phyloP scores from a whole-genome alignment of 805 yeast genomes.

The Yarrowia keelungensis region DNA sequence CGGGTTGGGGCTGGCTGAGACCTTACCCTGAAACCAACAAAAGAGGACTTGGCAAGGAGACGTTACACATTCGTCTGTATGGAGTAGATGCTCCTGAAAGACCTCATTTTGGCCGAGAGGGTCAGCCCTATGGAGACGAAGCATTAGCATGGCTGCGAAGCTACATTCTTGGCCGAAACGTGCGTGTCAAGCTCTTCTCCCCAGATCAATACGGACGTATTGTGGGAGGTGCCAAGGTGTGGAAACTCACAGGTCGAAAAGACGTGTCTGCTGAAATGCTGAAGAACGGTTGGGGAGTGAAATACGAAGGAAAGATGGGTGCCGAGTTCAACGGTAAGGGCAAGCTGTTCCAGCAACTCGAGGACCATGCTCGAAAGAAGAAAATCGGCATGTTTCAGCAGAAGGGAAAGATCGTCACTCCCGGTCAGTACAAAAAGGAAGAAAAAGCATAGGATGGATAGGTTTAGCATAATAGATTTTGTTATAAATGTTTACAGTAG shows the following conservation, averaged over 20 bases:
- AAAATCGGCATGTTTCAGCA: conserved; percentile 71
- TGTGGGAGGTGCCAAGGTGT: conserved; percentile 74
- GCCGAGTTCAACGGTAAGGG: conserved; percentile 89
- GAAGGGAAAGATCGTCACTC: conserved; percentile 47
- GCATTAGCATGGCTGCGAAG: conserved; percentile 78
- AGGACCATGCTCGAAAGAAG: conserved; percentile 62
- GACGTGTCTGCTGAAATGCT: conserved; percentile 92
- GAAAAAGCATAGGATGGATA: background rate
- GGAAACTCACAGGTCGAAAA: conserved; percentile 69
- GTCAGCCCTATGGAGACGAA: conserved; percentile 87
- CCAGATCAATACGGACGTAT: conserved; percentile 89
- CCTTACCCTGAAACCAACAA: conserved; percentile 62
- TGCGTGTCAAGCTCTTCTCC: conserved; percentile 78
- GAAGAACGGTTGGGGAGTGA: conserved; percentile 79
- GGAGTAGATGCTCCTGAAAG: conserved; percentile 98
- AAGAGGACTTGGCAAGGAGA: conserved; percentile 61
- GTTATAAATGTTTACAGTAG: conserved; percentile 28
- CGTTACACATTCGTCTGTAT: conserved; percentile 81
- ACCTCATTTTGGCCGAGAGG: conserved; percentile 91
- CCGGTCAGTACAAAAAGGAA: conserved; percentile 51
- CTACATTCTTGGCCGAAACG: conserved; percentile 68
- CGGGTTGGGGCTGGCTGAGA: conserved; percentile 96
- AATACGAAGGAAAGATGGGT: conserved; percentile 80
- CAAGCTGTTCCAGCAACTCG: conserved; percentile 62
- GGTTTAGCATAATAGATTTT: conserved; percentile 19